Conservation (phyloP, 352 stramenopile species). For the Globisporangium carolinianum region DNA sequence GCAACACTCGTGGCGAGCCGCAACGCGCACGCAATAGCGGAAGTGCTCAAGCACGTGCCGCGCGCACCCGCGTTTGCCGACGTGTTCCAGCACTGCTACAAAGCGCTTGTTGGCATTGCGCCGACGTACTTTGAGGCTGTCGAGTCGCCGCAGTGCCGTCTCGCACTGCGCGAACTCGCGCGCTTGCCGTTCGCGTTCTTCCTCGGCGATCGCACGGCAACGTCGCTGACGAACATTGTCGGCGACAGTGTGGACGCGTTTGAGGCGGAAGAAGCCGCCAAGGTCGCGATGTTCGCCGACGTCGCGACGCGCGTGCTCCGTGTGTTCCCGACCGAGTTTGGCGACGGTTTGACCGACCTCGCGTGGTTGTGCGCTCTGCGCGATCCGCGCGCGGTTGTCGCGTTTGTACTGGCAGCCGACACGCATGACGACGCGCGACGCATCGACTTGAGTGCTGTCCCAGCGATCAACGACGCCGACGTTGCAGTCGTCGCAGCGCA, state of each 20-base stretch:
- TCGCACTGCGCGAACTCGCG: conserved; percentile 39
- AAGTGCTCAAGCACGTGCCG: conserved; percentile 78
- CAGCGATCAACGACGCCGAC: conserved; percentile 40
- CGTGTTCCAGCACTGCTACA: conserved; percentile 69
- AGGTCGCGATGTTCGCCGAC: conserved; percentile 50
- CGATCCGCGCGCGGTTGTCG: conserved; percentile 45
- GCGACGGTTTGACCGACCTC: conserved; percentile 64
- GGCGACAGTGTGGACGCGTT: conserved; percentile 23
- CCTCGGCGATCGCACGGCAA: conserved; percentile 42
- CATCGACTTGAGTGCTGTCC: conserved; percentile 49
- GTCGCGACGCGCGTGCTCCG: conserved; percentile 57
- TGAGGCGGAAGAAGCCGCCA: conserved; percentile 28
- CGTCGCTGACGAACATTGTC: conserved; percentile 50
- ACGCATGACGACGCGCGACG: conserved; percentile 40
- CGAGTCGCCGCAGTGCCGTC: conserved; percentile 38
- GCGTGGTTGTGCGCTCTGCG: conserved; percentile 43
- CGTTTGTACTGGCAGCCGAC: conserved; percentile 57
- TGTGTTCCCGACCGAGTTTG: conserved; percentile 58
- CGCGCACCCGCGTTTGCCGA: conserved; percentile 67
- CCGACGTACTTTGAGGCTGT: conserved; percentile 52
- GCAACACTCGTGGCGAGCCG: conserved; percentile 50
- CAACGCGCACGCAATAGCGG: conserved; percentile 66
- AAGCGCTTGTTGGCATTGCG: conserved; percentile 37
- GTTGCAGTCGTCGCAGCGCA: conserved; percentile 52
- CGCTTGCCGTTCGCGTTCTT: conserved; percentile 72